A percentile compares a stretch with the other conserved stretches of the same genome.
phyloP scores from a whole-genome alignment of 2,329 filamentous ascomycete species.

The Ascochyta lentis region DNA sequence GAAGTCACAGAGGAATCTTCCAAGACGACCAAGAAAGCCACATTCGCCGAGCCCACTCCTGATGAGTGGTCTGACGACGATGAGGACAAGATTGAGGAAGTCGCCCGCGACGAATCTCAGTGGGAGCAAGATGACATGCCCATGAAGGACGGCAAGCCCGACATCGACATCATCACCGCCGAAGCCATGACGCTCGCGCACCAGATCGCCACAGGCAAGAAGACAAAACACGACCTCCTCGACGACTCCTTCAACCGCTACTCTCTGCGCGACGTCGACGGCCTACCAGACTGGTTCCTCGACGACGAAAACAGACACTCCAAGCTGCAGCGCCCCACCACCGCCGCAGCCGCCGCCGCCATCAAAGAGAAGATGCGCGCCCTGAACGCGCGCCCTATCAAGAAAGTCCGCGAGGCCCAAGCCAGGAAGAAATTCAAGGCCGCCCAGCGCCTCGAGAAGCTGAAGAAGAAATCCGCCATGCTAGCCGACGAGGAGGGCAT shows the following conservation, averaged over 20 bases:
- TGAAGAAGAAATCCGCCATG: conserved; percentile 95
- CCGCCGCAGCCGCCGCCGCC: conserved; percentile 83
- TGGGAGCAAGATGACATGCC: conserved; percentile 73
- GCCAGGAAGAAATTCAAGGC: conserved; percentile 97
- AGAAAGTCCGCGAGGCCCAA: conserved; percentile 97
- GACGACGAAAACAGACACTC: conserved; percentile 90
- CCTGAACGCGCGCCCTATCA: conserved; percentile 94
- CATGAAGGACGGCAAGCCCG: conserved; percentile 69
- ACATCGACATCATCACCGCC: conserved; percentile 98
- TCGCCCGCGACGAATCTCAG: conserved; percentile 62
- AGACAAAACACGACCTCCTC: conserved; percentile 76
- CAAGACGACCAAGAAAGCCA: conserved; percentile 28
- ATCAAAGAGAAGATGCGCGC: conserved; percentile 95
- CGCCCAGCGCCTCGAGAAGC: conserved; percentile 87
- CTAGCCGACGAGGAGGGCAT: conserved; percentile 88
- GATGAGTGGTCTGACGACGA: conserved; percentile 48
- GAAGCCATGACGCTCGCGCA: conserved; percentile 99
- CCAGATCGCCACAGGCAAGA: conserved; percentile 84
- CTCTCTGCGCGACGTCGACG: conserved; percentile 87
- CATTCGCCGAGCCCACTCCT: conserved; percentile 30
- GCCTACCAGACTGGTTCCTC: conserved; percentile 95
- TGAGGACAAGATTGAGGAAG: conserved; percentile 65
- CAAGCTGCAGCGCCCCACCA: conserved; percentile 85
- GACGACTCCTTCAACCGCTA: conserved; percentile 96
- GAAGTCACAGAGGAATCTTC: conserved; percentile 22